phyloP scores from a whole-genome alignment of 1,284 basidiomycete genomes.

The Phenoliferia sp. region DNA sequence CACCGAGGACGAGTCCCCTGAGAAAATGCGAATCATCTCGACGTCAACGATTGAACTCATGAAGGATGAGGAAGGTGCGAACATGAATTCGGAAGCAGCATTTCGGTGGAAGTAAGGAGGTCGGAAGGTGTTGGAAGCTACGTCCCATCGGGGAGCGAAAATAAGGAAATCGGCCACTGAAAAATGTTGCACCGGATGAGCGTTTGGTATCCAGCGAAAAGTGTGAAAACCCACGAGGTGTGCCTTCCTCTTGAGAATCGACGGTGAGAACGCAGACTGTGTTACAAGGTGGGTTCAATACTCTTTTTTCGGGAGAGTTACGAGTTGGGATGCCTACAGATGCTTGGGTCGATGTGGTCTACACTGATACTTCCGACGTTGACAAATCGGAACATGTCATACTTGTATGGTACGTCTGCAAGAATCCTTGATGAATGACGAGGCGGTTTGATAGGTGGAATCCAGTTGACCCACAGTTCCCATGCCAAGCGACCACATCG shows the following conservation, averaged over 20 bases:
- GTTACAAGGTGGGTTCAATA: neutral
- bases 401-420: conserved; percentile 57
- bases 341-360: conserved; percentile 41
- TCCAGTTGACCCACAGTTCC: conserved; percentile 51
- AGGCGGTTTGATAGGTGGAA: no score
- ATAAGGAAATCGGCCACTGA: conserved; percentile 60
- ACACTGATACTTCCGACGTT: conserved; percentile 61
- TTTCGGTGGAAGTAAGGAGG: conserved; percentile 62
- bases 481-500: conserved; percentile 57
- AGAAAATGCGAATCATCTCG: neutral
- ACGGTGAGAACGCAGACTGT: conserved; percentile 55
- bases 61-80: neutral
- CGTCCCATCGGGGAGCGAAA: conserved; percentile 61
- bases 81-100: conserved; percentile 47
- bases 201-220: neutral
- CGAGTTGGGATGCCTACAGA: conserved; percentile 30
- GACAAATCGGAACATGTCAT: conserved; percentile 57
- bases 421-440: no score
- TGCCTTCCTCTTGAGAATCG: conserved; percentile 55
- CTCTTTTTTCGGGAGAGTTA: neutral
- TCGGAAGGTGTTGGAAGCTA: conserved; percentile 51
- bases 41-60: neutral
- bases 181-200: neutral
- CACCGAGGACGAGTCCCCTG: conserved; percentile 39
- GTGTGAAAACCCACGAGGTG: conserved; percentile 34